These are phyloP conservation scores for Candida vaughaniae DNA, from an alignment of 805 yeast genomes.

Conservation along the genomic window DNA sequence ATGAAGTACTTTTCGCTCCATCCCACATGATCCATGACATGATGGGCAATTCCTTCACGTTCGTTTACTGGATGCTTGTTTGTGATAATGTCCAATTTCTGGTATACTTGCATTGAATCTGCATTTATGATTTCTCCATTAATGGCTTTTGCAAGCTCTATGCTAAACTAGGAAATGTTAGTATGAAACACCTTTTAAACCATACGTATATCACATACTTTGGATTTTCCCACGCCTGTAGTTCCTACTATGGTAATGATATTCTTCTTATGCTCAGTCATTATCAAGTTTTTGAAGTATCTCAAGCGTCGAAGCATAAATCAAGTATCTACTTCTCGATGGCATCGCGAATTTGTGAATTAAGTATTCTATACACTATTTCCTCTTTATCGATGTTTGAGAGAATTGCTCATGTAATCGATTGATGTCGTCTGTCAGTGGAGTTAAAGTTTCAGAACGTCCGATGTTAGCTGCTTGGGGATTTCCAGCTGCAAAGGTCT, in stretches of 20 bases:
- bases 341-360: constrained; percentile 6
- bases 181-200: not conserved
- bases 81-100: constrained; percentile 70
- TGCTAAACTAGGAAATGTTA: constrained; percentile 50
- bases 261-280: constrained; percentile 32
- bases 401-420: constrained; percentile 12
- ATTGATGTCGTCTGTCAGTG: constrained; percentile 11
- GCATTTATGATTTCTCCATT: constrained; percentile 93
- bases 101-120: constrained; percentile 95
- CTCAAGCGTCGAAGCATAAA: constrained; percentile 15
- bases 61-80: constrained; percentile 88
- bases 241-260: constrained; percentile 81
- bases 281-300: constrained; percentile 22
- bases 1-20: constrained; percentile 84
- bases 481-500: no score
- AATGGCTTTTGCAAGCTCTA: constrained; percentile 72
- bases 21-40: constrained; percentile 77
- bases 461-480: constrained; percentile 1
- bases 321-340: no score
- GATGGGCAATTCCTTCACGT: constrained; percentile 74
- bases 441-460: constrained; percentile 6
- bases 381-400: constrained; percentile 9
- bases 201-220: constrained; percentile 36
- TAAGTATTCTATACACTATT: not conserved
- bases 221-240: constrained; percentile 96